Base-by-base conservation (phyloP, 495 filamentous ascomycete species). In the Podospora australis region DNA sequence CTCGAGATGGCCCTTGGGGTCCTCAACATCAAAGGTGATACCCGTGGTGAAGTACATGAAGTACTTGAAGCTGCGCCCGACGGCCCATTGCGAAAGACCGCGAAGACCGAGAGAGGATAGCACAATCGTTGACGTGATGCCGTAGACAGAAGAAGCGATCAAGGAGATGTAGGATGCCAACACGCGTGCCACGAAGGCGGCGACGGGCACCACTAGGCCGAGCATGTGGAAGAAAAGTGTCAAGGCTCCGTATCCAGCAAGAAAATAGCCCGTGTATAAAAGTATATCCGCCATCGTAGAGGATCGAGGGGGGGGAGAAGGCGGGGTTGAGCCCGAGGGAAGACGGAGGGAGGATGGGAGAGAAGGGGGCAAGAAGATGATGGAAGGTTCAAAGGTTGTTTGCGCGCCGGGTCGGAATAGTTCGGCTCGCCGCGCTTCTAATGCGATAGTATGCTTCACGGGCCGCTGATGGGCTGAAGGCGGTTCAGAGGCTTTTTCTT, bases 71-170 rank as follows among this genome's bases (percentile, higher is more conserved):
- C 78, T 72, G 49, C 89, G 77, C 17, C 74, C 92, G 4, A 81
- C 81, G 21, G 88, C 81, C 86, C 88, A 96, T 73, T 96, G 92
- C 30, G 86, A 80, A 49, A 88, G 77, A 47, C 84, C 81, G 48
- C 78, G 79, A 54, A 83, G 77, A 41, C 88, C 89, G 29, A 81
- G 59, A 13, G 85, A 59, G 26, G 87, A 83, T 26, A 98, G 72
- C 34, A 78, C 50, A 46, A 90, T 78, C 13, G 85, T 88, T 17
- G 80, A 82, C 43, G 86, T 24, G 44, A 88, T 85, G 46, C 94
- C 92, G 69, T 91, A 96, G 41, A 67, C 62, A 8, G 91, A 83
- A 69, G 79, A 80, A 19, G 76, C 54, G 43, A 82, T 25, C 40
- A 95, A 69, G 22, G 78, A 76, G 53, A 82, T 63, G 64, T 90